Evolutionary conservation across 129 eudicot species (phyloP).

Genomic region (Flaveria linearis): DNA sequence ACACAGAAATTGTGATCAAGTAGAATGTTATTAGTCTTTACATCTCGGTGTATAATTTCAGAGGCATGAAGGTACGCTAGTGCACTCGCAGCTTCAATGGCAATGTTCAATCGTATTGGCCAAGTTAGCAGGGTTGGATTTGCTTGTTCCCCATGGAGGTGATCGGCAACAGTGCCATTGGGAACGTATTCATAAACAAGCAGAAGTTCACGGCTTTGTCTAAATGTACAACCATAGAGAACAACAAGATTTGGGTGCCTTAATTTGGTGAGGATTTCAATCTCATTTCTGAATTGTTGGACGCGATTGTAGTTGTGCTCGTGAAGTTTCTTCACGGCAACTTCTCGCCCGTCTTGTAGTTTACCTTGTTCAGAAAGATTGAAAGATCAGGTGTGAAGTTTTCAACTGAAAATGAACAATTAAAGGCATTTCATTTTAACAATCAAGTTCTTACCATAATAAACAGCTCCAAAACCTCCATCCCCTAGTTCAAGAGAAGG

Average conservation of each 20-base stretch:
- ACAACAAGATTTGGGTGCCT: constrained; percentile 64
- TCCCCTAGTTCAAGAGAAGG: constrained; percentile 51
- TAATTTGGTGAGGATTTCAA: constrained; percentile 54
- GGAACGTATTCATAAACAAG: constrained; percentile 58
- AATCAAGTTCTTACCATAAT: constrained; percentile 42
- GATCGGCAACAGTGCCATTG: constrained; percentile 65
- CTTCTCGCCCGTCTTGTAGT: constrained; percentile 74
- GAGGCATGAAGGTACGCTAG: constrained; percentile 74
- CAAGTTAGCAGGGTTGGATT: constrained; percentile 48
- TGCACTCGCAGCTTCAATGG: constrained; percentile 77
- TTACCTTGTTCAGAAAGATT: constrained; percentile 46
- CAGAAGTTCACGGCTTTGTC: constrained; percentile 58
- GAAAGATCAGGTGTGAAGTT: background rate
- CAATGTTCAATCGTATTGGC: constrained; percentile 68
- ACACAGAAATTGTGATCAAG: constrained; percentile 44
- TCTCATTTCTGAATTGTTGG: constrained; percentile 69
- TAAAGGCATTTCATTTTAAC: background rate
- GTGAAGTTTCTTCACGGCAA: constrained; percentile 74
- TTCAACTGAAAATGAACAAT: background rate
- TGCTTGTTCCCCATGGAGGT: constrained; percentile 63
- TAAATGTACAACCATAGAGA: constrained; percentile 78
- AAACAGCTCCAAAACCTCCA: constrained; percentile 67
- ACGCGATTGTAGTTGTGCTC: constrained; percentile 63
- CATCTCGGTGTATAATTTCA: constrained; percentile 59
- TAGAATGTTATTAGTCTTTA: constrained; percentile 56